Evolutionary conservation across 2,329 filamentous ascomycete species (phyloP).

Genomic region (Colletotrichum chrysophilum): DNA sequence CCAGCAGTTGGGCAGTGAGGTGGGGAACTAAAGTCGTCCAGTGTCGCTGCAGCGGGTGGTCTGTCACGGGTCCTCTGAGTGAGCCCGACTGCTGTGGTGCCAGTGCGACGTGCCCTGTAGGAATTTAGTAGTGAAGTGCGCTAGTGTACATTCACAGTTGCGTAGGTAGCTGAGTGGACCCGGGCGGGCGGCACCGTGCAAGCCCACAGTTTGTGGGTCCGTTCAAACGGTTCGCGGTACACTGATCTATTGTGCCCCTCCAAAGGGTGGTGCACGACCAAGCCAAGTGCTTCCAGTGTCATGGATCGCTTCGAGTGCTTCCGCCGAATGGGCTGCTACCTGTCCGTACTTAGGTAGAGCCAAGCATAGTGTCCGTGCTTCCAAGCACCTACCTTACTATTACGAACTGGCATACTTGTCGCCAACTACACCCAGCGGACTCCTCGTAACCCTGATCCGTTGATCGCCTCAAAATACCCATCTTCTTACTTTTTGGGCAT

Average conservation of each 20-base stretch:
- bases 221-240: not conserved
- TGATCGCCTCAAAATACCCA: not conserved
- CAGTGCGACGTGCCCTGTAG: not conserved
- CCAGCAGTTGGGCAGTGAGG: not conserved
- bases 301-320: not conserved
- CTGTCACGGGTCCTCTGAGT: not conserved
- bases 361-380: not conserved
- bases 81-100: not conserved
- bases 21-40: not conserved
- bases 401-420: conserved; percentile 15
- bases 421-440: not conserved
- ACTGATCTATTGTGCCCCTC: not conserved
- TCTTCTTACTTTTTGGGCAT: not conserved
- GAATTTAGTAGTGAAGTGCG: not conserved
- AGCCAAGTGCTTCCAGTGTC: not conserved
- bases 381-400: not conserved
- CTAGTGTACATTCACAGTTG: not conserved
- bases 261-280: not conserved
- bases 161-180: not conserved
- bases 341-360: not conserved
- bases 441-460: not conserved
- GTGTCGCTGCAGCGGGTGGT: not conserved
- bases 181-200: not conserved
- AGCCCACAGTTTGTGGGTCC: not conserved
- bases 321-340: not conserved